Evolutionary conservation across 148 eudicot genomes (phyloP), one percentile per base, ranked within the genome.

Genomic region (Suaeda aralocaspica): DNA sequence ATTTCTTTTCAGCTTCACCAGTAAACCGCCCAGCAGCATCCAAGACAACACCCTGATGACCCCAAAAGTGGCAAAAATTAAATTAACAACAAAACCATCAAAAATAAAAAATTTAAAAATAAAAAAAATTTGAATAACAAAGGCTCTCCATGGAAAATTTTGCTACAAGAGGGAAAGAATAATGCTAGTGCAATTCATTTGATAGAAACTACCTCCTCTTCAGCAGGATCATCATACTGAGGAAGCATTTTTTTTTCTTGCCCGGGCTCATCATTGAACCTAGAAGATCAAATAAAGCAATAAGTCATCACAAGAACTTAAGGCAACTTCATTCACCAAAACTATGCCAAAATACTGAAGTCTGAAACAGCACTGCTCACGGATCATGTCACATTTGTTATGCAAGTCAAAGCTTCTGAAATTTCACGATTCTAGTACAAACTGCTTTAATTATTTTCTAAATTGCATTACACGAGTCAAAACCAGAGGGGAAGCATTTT

Each of bases 181-280:
- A 25, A 13, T 56, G 56, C 30, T 19, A 15, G 29, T 24, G 33
- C n/a, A 64, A 12, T 48, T 11, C 21, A 0, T 16, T n/a, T 15
- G 36, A 45, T 5, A 31, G 29, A 59, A 58, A 15, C 56, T 59
- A 91, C 97, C 97, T 94, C 92, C 28, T 91, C 96, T 19, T 70
- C 86, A 79, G 80, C 71, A 5, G 89, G 92, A 76, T 94, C 98
- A 81, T 94, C 98, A 80, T 94, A 94, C 30, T 91, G 96, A 56
- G 98, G 92, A 67, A 94, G 97, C 66, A 94, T 86, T 84, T 79
- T 91, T 84, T 78, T 94, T 78, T 85, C 89, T 58, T 76, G 66
- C 62, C 86, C 91, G 22, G 69, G 81, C 68, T 87, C 91, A 42
- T 94, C 92, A 73, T 73, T 91, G 71, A 94, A 94, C 85, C 97